Percentiles rank a stretch among this genome's conserved stretches.
Conservation (phyloP, 2,329 filamentous ascomycete species). For the Fusarium sp. region DNA sequence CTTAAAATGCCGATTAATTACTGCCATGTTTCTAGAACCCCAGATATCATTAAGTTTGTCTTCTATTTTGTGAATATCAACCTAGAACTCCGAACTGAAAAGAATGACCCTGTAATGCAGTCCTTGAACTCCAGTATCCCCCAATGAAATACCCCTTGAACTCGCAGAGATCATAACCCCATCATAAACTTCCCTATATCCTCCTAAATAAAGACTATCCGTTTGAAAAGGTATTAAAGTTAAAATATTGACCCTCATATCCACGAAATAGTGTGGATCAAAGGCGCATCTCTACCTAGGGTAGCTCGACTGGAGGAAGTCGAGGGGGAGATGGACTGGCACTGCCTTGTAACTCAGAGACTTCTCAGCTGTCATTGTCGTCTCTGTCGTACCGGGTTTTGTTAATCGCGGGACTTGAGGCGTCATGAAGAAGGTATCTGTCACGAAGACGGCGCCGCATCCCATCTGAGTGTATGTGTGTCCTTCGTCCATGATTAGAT, state of each 20-base stretch:
- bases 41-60: too few species aligned
- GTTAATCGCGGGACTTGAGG: slow-evolving; percentile 24
- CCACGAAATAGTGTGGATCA: too few species aligned
- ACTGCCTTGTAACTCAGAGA: background rate
- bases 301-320: background rate
- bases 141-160: background rate
- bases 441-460: slow-evolving; percentile 47
- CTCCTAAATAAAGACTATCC: accelerated
- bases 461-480: slow-evolving; percentile 53
- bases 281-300: background rate
- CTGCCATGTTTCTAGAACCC: too few species aligned
- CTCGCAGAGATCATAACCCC: background rate
- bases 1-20: too few species aligned
- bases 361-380: slow-evolving; percentile 7
- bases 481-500: slow-evolving; percentile 49
- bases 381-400: slow-evolving; percentile 4
- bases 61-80: background rate
- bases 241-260: background rate
- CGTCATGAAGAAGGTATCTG: slow-evolving; percentile 42
- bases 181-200: background rate
- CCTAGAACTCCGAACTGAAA: background rate
- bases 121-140: background rate
- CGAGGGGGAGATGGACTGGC: background rate
- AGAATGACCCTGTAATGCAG: background rate
- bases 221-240: background rate